A percentile compares a stretch with the other conserved stretches of the same genome.
Conservation (phyloP, 768 basidiomycete genomes). For the Kwoniella mangroviensis region DNA sequence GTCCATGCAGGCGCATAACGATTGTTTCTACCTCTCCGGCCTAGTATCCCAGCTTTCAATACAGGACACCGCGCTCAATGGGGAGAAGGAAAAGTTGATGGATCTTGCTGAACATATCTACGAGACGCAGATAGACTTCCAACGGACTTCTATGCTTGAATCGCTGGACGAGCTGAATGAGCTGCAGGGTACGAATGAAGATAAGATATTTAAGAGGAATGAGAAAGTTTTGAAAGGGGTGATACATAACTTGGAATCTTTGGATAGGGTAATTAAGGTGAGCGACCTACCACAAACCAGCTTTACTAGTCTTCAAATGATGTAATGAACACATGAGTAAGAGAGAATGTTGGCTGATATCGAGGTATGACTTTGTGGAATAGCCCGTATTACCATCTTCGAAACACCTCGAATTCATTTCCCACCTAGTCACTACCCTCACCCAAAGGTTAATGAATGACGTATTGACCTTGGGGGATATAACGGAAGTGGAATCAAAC, state of each 20-base stretch:
- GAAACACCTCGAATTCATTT: slow-evolving; percentile 74
- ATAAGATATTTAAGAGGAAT: slow-evolving; percentile 67
- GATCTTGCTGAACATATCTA: slow-evolving; percentile 68
- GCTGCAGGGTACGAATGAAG: slow-evolving; percentile 31
- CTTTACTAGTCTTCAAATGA: too few species aligned
- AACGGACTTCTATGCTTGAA: slow-evolving; percentile 52
- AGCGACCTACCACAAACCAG: too few species aligned
- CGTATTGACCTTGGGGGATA: slow-evolving; percentile 77
- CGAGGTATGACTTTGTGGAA: not conserved
- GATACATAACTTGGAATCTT: slow-evolving; percentile 67
- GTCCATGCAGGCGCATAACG: slow-evolving; percentile 79
- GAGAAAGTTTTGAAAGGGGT: slow-evolving; percentile 70
- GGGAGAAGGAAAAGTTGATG: slow-evolving; percentile 62
- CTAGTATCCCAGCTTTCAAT: slow-evolving; percentile 58
- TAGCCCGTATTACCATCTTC: slow-evolving; percentile 73
- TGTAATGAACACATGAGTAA: too few species aligned
- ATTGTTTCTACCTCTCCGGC: slow-evolving; percentile 68
- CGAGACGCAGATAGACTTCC: slow-evolving; percentile 68
- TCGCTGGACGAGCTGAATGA: slow-evolving; percentile 11
- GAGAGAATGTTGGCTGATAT: not conserved
- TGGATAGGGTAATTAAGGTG: slow-evolving; percentile 77
- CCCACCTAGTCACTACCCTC: slow-evolving; percentile 70
- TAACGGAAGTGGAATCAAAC: slow-evolving; percentile 84
- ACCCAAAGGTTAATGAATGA: slow-evolving; percentile 72
- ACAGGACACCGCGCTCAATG: not conserved